Percentiles rank a stretch among this genome's conserved stretches.
These are phyloP conservation scores for Naganishia albida DNA, from an alignment of 1,284 basidiomycete genomes.

Conservation along the genomic window DNA sequence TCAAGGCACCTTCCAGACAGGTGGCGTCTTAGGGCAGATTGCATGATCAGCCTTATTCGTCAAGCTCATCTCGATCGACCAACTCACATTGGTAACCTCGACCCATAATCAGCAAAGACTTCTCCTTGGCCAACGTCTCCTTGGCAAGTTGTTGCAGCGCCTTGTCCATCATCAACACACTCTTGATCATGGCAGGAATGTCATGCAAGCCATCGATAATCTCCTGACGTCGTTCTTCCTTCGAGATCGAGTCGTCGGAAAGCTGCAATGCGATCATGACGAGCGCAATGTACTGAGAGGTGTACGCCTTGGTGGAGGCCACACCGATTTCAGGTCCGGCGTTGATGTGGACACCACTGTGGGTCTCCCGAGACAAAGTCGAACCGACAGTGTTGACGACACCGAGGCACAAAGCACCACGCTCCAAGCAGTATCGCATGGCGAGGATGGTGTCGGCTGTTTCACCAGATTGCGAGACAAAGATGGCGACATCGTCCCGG, in stretches of 20 bases:
- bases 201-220: conserved; percentile 93
- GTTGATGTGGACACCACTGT: conserved; percentile 99
- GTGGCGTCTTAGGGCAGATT: conserved; percentile 70
- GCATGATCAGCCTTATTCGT: conserved; percentile 7
- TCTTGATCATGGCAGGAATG: conserved; percentile 86
- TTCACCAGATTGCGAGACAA: conserved; percentile 97
- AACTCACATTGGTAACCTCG: conserved; percentile 86
- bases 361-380: conserved; percentile 95
- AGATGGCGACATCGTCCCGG: conserved; percentile 96
- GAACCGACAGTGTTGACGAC: conserved; percentile 99
- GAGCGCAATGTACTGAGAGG: conserved; percentile 97
- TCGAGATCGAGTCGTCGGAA: conserved; percentile 92
- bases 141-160: conserved; percentile 79
- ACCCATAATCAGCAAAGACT: conserved; percentile 94
- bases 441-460: conserved; percentile 98
- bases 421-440: conserved; percentile 92
- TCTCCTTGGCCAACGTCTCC: conserved; percentile 73
- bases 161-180: conserved; percentile 79
- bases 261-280: conserved; percentile 98
- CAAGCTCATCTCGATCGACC: background rate
- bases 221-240: conserved; percentile 83
- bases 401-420: conserved; percentile 89
- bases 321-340: conserved; percentile 98
- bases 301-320: conserved; percentile 99
- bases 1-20: conserved; percentile 95